Evolutionary conservation across 306 rosid species (phyloP).

Genomic region (Casuarina cunninghamiana): DNA sequence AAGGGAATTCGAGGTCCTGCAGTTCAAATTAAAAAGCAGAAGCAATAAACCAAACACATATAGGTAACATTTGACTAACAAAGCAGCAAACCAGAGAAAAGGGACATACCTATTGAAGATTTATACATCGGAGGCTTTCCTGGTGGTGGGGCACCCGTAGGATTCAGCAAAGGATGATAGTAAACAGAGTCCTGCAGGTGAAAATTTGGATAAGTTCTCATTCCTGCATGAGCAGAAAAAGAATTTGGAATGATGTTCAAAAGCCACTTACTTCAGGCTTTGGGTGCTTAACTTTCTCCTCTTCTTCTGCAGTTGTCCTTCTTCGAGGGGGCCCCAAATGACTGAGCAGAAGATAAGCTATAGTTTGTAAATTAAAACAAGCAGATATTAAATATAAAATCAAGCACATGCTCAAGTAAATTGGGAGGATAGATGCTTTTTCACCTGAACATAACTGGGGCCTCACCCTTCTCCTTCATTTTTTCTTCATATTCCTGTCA

Average conservation of each 20-base stretch:
- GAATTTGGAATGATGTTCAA: conserved; percentile 5
- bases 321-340: conserved; percentile 95
- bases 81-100: conserved; percentile 24
- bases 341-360: conserved; percentile 54
- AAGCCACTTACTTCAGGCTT: conserved; percentile 74
- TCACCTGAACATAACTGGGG: conserved; percentile 98
- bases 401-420: conserved; percentile 13
- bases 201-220: neutral
- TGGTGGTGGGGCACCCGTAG: conserved; percentile 99
- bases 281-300: conserved; percentile 84
- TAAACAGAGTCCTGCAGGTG: conserved; percentile 74
- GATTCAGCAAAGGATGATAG: conserved; percentile 88
- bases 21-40: conserved; percentile 35
- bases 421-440: conserved; percentile 5
- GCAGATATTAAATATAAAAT: conserved; percentile 24
- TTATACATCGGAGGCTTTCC: conserved; percentile 99
- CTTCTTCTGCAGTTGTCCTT: conserved; percentile 91
- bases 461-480: conserved; percentile 89
- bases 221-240: neutral
- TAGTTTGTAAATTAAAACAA: conserved; percentile 34
- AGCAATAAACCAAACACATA: conserved; percentile 21
- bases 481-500: conserved; percentile 90
- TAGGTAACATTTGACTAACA: conserved; percentile 14
- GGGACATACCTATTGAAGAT: conserved; percentile 75
- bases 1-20: conserved; percentile 95